Base-by-base conservation (phyloP, 2,329 filamentous ascomycete species). In the Pseudocercospora musae region DNA sequence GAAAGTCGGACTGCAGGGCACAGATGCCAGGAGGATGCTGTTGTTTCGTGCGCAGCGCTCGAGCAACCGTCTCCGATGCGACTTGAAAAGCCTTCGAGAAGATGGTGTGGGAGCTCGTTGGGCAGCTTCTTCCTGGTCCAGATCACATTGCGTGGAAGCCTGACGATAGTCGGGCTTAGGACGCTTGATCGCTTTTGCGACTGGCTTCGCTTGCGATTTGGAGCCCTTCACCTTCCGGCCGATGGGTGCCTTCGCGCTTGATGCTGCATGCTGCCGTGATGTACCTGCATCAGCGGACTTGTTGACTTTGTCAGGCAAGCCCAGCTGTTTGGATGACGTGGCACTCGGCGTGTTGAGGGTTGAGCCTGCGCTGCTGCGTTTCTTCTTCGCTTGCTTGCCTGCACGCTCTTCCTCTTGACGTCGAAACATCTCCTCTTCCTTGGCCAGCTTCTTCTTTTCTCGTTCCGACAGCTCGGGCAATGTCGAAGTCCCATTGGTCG, bases 371-470 rank as follows among this genome's bases (percentile, higher is more conserved):
- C 80, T 80, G 58, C 83, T 79, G 70, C 87, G 84, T 67, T 80
- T 84, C 72, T 82, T 85, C 73, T 82, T 83, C 66, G 79, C 81
- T 59, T 70, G 68, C 63, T 71, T 71, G 59, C 81, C 81, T 31
- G 79, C 78, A 61, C 82, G 79, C 67, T 84, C 83, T 63, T 87
- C 83, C 68, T 87, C 85, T 65, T 86, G 78, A 68, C 85, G 81
- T 65, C 85, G 81, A 65, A 87, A 87, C 62, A 87, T 81, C 66
- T 84, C 84, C 69, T 88, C 85, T 46, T 84, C 83, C 59, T 85
- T 84, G 58, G 85, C 84, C 52, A 88, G 79, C 73, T 88, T 88
- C 62, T 85, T 83, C 69, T 82, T 82, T 68, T 88, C 86, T 4
- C 86, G 81, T 64, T 84, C 85, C 1, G 86, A 87, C 64, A 87